Conservation (phyloP, 73 alveolate species). For the Paramecium pentaurelia region DNA sequence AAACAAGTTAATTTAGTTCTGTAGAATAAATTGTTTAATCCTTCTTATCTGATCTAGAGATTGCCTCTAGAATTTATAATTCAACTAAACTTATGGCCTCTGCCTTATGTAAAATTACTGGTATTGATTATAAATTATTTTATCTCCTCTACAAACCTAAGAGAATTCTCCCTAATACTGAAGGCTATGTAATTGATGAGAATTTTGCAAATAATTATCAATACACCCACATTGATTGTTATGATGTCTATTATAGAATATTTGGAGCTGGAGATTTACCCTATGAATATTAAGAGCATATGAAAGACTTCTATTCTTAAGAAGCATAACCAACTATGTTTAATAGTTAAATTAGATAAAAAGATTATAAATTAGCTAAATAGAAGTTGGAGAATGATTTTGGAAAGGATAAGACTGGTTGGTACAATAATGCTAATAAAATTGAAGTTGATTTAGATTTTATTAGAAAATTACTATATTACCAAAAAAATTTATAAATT, state of each 20-base stretch:
- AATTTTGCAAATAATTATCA: neutral
- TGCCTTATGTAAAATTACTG: neutral
- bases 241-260: neutral
- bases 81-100: slow-evolving; percentile 35
- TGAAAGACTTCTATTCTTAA: neutral
- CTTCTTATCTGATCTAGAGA: neutral
- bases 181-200: neutral
- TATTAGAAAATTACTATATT: slow-evolving; percentile 19
- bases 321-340: neutral
- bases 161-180: neutral
- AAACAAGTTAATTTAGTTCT: neutral
- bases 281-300: neutral
- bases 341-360: neutral
- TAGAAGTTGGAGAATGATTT: neutral
- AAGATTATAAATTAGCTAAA: neutral
- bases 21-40: neutral
- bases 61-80: neutral
- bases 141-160: neutral
- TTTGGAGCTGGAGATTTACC: slow-evolving; percentile 35
- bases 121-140: neutral
- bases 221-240: neutral
- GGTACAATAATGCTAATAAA: neutral
- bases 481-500: neutral
- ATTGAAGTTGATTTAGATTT: slow-evolving; percentile 11
- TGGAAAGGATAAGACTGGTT: neutral